Conservation (phyloP, 352 stramenopile genomes). For the Vaucheria bursata region DNA sequence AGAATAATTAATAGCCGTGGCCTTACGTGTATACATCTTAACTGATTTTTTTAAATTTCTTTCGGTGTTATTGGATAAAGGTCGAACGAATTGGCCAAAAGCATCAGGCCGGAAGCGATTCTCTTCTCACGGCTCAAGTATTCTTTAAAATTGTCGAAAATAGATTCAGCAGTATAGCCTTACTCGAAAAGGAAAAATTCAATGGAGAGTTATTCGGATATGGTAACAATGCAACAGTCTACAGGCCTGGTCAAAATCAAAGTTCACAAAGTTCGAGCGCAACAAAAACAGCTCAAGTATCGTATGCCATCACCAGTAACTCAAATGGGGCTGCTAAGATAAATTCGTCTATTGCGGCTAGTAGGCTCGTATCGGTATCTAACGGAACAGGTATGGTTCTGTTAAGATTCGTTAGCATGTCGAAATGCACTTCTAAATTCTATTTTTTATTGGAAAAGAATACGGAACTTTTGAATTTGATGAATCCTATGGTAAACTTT, state of each 20-base stretch:
- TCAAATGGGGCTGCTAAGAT: not conserved
- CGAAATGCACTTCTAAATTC: no score
- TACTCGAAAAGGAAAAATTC: conserved; percentile 36
- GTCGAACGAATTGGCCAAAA: conserved; percentile 95
- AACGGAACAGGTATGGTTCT: not conserved
- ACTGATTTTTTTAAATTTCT: not conserved
- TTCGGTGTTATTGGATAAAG: conserved; percentile 1
- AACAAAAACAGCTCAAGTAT: not conserved
- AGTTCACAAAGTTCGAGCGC: not conserved
- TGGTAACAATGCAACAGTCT: conserved; percentile 39
- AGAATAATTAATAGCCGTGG: not conserved
- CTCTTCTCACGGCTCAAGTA: conserved; percentile 80
- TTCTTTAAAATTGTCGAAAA: conserved; percentile 45
- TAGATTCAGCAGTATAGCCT: conserved; percentile 38
- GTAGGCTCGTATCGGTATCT: not conserved
- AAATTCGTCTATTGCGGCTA: not conserved
- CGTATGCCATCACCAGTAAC: not conserved
- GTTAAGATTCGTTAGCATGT: no score
- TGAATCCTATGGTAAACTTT: no score
- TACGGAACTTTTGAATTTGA: no score
- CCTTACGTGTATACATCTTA: not conserved
- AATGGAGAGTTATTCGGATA: conserved; percentile 48
- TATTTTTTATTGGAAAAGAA: no score
- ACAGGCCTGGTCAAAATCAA: not conserved
- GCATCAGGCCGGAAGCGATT: conserved; percentile 97